These are phyloP conservation scores for Globisporangium abappressorium DNA, from an alignment of 352 stramenopile genomes.

Conservation along the genomic window DNA sequence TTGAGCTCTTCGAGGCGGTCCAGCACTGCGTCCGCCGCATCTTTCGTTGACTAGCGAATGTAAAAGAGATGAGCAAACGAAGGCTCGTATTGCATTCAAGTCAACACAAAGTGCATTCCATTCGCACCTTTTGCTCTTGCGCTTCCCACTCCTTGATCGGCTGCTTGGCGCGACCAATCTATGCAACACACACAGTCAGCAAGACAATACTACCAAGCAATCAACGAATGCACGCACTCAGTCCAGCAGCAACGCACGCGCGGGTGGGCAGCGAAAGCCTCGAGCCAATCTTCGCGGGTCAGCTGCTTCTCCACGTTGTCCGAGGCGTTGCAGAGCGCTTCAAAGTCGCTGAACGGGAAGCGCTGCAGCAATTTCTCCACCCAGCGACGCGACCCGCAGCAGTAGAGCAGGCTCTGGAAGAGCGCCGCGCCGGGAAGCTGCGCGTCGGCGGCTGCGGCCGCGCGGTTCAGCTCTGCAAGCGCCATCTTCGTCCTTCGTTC, in stretches of 20 bases:
- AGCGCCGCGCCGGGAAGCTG: conserved; percentile 22
- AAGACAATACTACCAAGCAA: no score
- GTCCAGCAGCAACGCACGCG: conserved; percentile 26
- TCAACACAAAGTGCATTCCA: not conserved
- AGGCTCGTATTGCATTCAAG: no score
- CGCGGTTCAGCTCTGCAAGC: conserved; percentile 39
- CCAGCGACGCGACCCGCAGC: conserved; percentile 60
- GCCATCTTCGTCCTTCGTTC: conserved; percentile 13
- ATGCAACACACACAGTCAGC: not conserved
- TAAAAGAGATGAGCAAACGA: not conserved
- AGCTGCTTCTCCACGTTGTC: conserved; percentile 41
- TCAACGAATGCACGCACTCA: not conserved
- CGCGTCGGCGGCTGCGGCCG: conserved; percentile 27
- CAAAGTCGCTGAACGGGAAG: conserved; percentile 42
- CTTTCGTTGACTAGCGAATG: conserved; percentile 44
- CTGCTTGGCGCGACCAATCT: conserved; percentile 70
- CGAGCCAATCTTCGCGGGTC: conserved; percentile 54
- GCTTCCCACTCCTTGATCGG: conserved; percentile 72
- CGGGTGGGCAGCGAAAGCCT: conserved; percentile 67
- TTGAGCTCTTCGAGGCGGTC: conserved; percentile 67
- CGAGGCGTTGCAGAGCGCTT: conserved; percentile 36
- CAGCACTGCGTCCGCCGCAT: conserved; percentile 41
- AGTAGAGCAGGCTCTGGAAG: conserved; percentile 48
- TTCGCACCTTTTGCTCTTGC: conserved; percentile 60
- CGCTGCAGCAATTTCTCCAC: conserved; percentile 32